Evolutionary conservation across 768 basidiomycete genomes (phyloP).

Genomic region (Serpula lacrymans): DNA sequence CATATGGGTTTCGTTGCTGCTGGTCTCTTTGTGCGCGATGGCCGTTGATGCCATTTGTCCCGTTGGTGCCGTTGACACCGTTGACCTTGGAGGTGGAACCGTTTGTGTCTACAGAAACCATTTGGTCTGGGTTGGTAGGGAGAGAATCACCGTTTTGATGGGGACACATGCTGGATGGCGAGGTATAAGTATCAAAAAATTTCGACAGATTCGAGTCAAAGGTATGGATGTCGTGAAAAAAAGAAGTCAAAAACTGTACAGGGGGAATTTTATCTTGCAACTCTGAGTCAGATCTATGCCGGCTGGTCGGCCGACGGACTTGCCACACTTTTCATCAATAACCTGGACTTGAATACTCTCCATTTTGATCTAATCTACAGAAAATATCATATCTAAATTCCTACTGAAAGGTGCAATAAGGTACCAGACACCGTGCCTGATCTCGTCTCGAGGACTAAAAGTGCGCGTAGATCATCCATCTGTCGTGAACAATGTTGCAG

Average conservation of each 20-base stretch:
- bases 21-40: slow-evolving; percentile 33
- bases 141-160: slow-evolving; percentile 49
- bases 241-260: neutral
- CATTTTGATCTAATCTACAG: slow-evolving; percentile 1
- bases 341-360: neutral
- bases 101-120: slow-evolving; percentile 66
- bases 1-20: slow-evolving; percentile 72
- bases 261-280: neutral
- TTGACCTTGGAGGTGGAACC: slow-evolving; percentile 42
- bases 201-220: slow-evolving; percentile 2
- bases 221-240: neutral
- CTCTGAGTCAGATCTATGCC: neutral
- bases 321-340: neutral
- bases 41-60: slow-evolving; percentile 23
- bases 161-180: slow-evolving; percentile 44
- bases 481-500: no score
- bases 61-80: slow-evolving; percentile 29
- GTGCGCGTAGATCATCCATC: no score
- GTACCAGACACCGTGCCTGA: no score
- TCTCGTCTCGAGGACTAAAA: no score
- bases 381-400: neutral
- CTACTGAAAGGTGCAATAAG: no score
- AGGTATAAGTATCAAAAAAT: neutral
- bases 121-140: slow-evolving; percentile 48
- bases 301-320: neutral